phyloP scores from a whole-genome alignment of 1,284 basidiomycete genomes.

The Fomitopsis pinicola region DNA sequence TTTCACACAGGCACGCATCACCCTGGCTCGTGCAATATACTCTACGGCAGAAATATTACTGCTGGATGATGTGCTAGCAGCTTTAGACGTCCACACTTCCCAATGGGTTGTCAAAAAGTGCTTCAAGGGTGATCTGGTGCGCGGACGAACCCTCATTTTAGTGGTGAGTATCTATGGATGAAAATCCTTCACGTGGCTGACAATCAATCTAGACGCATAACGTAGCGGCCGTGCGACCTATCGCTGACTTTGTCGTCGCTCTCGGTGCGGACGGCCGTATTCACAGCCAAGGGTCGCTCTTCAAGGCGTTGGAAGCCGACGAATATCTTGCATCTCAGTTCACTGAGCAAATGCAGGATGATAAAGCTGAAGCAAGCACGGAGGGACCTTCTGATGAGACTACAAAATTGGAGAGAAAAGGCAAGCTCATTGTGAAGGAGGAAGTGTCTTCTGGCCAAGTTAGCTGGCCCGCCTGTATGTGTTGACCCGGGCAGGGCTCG shows the following conservation, averaged over 20 bases:
- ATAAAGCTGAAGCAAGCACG: conserved; percentile 37
- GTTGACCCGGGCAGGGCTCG: not conserved
- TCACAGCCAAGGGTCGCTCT: conserved; percentile 42
- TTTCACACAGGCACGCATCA: conserved; percentile 10
- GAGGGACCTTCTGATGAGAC: conserved; percentile 30
- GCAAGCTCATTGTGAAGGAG: conserved; percentile 54
- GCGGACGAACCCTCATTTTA: conserved; percentile 66
- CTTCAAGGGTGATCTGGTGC: conserved; percentile 64
- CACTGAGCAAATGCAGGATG: conserved; percentile 33
- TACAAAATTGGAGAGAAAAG: conserved; percentile 25
- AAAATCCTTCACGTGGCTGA: not conserved
- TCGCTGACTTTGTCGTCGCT: conserved; percentile 61
- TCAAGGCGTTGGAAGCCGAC: conserved; percentile 39
- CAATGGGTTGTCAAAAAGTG: conserved; percentile 75
- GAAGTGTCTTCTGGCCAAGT: conserved; percentile 57
- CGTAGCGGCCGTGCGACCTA: conserved; percentile 55
- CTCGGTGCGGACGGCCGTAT: conserved; percentile 50
- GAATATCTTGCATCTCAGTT: conserved; percentile 35
- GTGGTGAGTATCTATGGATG: conserved; percentile 45
- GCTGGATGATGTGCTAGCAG: conserved; percentile 36
- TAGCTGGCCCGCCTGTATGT: conserved; percentile 40
- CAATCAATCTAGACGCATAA: conserved; percentile 59
- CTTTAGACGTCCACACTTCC: conserved; percentile 60
- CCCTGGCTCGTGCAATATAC: conserved; percentile 10
- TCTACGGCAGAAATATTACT: conserved; percentile 7